Evolutionary conservation across 2,329 filamentous ascomycete genomes (phyloP), one percentile per base, ranked within the genome.

Genomic region (Pseudocercospora cruenta): DNA sequence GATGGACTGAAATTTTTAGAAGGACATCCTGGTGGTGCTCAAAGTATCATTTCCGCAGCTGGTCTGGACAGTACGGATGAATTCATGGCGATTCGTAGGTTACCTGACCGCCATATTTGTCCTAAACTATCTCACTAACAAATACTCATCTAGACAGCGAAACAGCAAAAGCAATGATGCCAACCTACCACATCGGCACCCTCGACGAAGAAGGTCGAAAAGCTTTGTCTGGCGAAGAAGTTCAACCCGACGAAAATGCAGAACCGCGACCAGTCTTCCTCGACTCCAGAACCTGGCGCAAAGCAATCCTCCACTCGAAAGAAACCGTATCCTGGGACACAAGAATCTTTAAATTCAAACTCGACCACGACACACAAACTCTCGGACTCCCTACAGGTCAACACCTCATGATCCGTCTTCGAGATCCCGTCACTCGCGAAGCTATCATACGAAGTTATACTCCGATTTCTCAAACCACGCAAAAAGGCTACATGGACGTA

Each of bases 21-120:
- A 67, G 90, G 84, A 0, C 94, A 97, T 76, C 94, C 94, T 0
- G 94, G 94, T 60, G 94, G 94, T 59, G 92, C 92, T 2, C 87
- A 91, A 69, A 95, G 92, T 73, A 97, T 97, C 75, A 85, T 90
- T 61, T 90, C 89, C 28, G 92, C 90, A 2, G 93, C 93, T n/a
- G 93, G 89, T 0, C 83, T 91, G 73, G 93, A 97, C 78, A 87
- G 87, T 9, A 91, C 91, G 0, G 94, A 97, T 73, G 94, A 97
- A 71, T 97, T 97, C 77, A 87, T 96, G 81, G 90, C 91, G 14
- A 97, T 97, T 73, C 93, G 92, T 94, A n/a, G n/a, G n/a, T n/a
- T n/a, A n/a, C n/a, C n/a, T n/a, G n/a, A n/a, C n/a, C n/a, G n/a
- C n/a, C n/a, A n/a, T n/a, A n/a, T n/a, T n/a, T n/a, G n/a, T n/a